Conservation (phyloP, 2,329 filamentous ascomycete species). For the Macrophomina tecta region DNA sequence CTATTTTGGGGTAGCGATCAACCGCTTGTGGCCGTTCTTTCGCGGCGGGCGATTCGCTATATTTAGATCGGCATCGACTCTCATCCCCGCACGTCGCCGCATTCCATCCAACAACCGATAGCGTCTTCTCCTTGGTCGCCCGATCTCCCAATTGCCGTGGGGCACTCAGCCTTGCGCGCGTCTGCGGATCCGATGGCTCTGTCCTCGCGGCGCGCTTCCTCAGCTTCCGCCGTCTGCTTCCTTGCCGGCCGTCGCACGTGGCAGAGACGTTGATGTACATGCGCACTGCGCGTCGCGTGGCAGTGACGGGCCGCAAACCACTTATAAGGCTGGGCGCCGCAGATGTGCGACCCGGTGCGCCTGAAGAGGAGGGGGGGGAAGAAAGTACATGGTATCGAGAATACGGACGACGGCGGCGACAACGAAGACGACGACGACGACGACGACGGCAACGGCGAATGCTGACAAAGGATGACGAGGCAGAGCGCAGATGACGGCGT, state of each 20-base stretch:
- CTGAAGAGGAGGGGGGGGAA: no score
- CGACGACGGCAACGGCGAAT: no score
- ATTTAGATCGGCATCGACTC: background rate
- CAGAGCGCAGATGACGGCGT: background rate
- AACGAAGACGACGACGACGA: no score
- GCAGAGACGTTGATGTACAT: no score
- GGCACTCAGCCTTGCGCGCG: background rate
- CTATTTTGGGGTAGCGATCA: background rate
- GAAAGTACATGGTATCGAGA: background rate
- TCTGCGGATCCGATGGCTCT: background rate
- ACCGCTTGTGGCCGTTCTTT: background rate
- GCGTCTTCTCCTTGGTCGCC: background rate
- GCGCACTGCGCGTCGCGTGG: background rate
- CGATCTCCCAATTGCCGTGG: background rate
- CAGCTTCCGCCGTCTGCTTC: background rate
- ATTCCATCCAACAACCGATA: background rate
- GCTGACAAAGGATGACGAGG: conserved; percentile 5
- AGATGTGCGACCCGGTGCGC: no score
- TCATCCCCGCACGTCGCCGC: background rate
- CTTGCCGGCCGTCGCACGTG: background rate
- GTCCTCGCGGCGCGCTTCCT: background rate
- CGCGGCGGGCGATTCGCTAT: background rate
- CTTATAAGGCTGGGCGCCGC: no score
- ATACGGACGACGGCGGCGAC: no score
- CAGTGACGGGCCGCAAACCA: background rate